A percentile compares a stretch with the other conserved stretches of the same genome.
Evolutionary conservation across 208 protist species (phyloP).

Genomic region (Trypanosoma grayi): DNA sequence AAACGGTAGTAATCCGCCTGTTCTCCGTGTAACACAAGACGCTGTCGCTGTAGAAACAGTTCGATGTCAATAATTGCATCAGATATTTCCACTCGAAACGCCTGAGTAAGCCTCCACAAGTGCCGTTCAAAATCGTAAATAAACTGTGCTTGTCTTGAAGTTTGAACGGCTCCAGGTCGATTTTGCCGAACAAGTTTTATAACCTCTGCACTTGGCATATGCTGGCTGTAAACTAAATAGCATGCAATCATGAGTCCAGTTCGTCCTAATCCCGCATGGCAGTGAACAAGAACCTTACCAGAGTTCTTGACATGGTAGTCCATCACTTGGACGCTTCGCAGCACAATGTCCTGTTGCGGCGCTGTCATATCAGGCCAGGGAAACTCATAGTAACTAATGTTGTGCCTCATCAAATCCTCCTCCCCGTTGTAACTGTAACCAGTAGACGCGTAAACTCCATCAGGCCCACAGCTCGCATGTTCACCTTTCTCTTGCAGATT

Average conservation of each 20-base stretch:
- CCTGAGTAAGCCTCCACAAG: conserved; percentile 75
- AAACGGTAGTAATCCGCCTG: conserved; percentile 69
- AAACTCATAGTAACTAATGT: conserved; percentile 90
- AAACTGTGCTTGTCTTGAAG: conserved; percentile 77
- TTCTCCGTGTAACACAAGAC: conserved; percentile 78
- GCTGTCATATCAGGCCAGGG: conserved; percentile 91
- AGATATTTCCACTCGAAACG: conserved; percentile 77
- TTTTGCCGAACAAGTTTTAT: conserved; percentile 69
- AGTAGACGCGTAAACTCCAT: conserved; percentile 76
- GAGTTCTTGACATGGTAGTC: conserved; percentile 86
- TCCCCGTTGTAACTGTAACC: conserved; percentile 91
- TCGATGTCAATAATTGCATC: conserved; percentile 73
- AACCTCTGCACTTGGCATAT: conserved; percentile 68
- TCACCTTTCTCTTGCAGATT: conserved; percentile 92
- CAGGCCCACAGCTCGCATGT: conserved; percentile 89
- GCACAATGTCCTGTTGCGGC: conserved; percentile 82
- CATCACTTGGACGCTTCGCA: conserved; percentile 91
- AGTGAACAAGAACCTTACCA: conserved; percentile 88
- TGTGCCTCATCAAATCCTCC: conserved; percentile 83
- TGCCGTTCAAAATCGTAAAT: conserved; percentile 86
- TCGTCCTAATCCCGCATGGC: conserved; percentile 89
- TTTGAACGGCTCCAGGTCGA: conserved; percentile 86
- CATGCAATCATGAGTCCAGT: conserved; percentile 92
- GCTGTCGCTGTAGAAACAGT: conserved; percentile 77
- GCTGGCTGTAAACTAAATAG: conserved; percentile 84